These are phyloP conservation scores for Rhizopogon hawkerae DNA, from an alignment of 1,284 basidiomycete species.

Conservation along the genomic window DNA sequence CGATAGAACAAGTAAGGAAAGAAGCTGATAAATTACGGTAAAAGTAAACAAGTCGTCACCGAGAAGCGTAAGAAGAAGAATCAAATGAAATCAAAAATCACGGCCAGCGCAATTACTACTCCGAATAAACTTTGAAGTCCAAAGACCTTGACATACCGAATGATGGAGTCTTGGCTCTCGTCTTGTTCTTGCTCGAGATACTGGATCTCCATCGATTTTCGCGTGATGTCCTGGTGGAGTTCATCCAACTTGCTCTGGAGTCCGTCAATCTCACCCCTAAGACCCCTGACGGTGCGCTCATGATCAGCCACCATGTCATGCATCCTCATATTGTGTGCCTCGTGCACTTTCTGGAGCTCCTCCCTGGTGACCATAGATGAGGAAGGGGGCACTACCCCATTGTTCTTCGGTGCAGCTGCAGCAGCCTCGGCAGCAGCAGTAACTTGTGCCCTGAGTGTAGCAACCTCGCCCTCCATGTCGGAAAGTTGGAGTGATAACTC, in stretches of 20 bases:
- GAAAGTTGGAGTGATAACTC: conserved; percentile 52
- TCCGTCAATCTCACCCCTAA: conserved; percentile 57
- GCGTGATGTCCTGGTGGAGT: conserved; percentile 49
- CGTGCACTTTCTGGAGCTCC: conserved; percentile 64
- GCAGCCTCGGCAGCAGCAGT: conserved; percentile 35
- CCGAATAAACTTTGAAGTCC: conserved; percentile 50
- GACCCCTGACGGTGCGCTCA: conserved; percentile 48
- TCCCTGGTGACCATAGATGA: conserved; percentile 57
- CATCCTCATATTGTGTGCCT: conserved; percentile 75
- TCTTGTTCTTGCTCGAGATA: conserved; percentile 72
- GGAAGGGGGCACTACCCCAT: conserved; percentile 38
- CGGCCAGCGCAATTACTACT: conserved; percentile 45
- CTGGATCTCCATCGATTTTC: conserved; percentile 71
- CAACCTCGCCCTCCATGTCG: conserved; percentile 68
- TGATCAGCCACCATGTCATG: conserved; percentile 69
- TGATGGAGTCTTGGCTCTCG: conserved; percentile 63
- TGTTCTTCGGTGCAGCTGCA: conserved; percentile 42
- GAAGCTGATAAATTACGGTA: conserved; percentile 17
- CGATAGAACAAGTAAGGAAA: conserved; percentile 10
- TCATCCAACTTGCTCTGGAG: conserved; percentile 46
- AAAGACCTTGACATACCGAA: conserved; percentile 64
- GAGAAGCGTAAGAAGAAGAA: conserved; percentile 16
- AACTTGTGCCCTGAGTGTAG: conserved; percentile 50
- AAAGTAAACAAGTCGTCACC: conserved; percentile 8
- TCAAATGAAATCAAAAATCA: conserved; percentile 48